Evolutionary conservation across 257 asterid genomes (phyloP).

Genomic region (Striga asiatica): DNA sequence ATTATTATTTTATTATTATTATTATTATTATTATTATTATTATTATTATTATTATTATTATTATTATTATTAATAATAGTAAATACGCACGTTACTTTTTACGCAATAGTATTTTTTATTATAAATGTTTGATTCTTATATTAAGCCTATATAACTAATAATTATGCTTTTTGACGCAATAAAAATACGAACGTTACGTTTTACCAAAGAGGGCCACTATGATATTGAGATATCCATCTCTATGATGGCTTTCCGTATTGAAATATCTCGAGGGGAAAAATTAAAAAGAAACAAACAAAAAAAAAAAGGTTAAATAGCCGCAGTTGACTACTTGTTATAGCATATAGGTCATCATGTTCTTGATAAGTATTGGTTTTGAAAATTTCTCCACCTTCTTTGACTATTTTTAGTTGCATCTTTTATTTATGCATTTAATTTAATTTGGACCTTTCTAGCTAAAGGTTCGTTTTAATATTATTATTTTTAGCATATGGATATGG

Average conservation of each 20-base stretch:
- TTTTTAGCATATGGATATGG: background rate
- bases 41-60: background rate
- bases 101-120: no score
- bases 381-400: background rate
- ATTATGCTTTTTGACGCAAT: no score
- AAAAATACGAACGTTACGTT: no score
- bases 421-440: no score
- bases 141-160: no score
- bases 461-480: conserved; percentile 16
- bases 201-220: no score
- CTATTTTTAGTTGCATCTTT: background rate
- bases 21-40: no score
- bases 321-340: background rate
- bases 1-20: background rate
- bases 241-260: no score
- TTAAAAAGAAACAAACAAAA: background rate
- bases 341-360: background rate
- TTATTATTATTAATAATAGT: background rate
- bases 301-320: background rate
- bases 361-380: background rate
- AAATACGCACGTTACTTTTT: background rate
- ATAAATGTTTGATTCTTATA: no score
- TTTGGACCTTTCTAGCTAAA: conserved; percentile 6
- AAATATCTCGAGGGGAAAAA: no score
- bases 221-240: no score